Evolutionary conservation across 78 protist genomes (phyloP), one percentile per base, ranked within the genome.

Genomic region (Dictyostelium intermedium): DNA sequence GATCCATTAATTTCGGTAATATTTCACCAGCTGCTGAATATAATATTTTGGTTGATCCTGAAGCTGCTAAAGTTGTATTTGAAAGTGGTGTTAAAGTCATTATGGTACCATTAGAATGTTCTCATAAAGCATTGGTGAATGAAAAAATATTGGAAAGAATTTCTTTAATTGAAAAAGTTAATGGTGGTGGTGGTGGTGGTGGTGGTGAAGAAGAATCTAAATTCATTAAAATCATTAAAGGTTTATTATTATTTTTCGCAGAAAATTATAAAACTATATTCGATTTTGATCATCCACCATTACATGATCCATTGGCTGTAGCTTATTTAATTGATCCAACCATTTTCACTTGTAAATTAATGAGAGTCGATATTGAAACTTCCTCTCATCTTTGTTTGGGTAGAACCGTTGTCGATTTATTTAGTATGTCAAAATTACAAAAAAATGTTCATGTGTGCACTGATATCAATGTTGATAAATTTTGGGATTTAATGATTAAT

Each of bases 251-350:
- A 63, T 98, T 95, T 53, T 98, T 98, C 23, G 70, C 73, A 0
- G 66, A 96, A 18, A 91, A 98, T 2, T 98, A 98, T 87, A 27
- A 18, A 7, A 50, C 2, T 20, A 72, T 91, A 23, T 96, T 96
- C 79, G 87, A 73, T 56, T 81, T 96, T 34, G 82, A 56, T 1
- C 34, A 53, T 32, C 98, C 98, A 41, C 98, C 98, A 43, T 39
- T 97, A 39, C 99, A 98, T 45, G 99, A 98, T 78, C 99, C 99
- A 27, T 91, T 95, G 66, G 98, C 99, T 32, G 97, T 97, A 2
- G 91, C 96, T 18, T 85, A 56, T 47, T 92, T 97, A 37, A 73
- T 97, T n/a, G 37, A 56, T 41, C 98, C 99, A 35, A 72, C 66
- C 30, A 50, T 97, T 18, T 98, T 98, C 60, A 87, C 23, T 30